phyloP scores from a whole-genome alignment of 257 asterid genomes.

The Verbena officinalis region DNA sequence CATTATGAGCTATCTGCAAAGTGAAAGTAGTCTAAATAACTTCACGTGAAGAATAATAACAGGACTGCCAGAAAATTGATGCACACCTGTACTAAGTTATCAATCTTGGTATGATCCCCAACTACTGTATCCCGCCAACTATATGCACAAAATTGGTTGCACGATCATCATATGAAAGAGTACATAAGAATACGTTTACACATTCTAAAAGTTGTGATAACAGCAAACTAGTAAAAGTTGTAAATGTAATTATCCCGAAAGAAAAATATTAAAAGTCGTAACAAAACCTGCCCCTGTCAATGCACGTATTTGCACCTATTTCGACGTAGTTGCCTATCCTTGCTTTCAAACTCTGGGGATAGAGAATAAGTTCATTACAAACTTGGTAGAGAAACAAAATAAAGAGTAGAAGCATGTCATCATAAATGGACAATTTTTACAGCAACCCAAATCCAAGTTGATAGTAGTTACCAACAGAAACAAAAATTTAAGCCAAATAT shows the following conservation, averaged over 20 bases:
- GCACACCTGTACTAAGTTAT: conserved; percentile 90
- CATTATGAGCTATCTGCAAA: conserved; percentile 90
- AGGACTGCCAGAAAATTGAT: conserved; percentile 16
- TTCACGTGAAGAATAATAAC: conserved; percentile 11
- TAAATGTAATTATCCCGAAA: no score
- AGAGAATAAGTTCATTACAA: not conserved
- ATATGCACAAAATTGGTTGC: conserved; percentile 27
- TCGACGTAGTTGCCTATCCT: conserved; percentile 81
- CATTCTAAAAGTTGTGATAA: conserved; percentile 1
- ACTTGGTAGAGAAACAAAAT: not conserved
- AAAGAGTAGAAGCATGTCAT: not conserved
- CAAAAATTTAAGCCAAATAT: conserved; percentile 19
- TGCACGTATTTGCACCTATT: conserved; percentile 91
- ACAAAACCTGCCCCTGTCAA: conserved; percentile 98
- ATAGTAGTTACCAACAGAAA: not conserved
- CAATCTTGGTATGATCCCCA: conserved; percentile 90
- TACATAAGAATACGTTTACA: not conserved
- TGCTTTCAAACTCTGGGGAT: conserved; percentile 62
- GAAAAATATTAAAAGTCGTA: no score
- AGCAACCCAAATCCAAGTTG: conserved; percentile 1
- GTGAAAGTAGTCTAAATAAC: conserved; percentile 26
- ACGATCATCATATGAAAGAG: conserved; percentile 16
- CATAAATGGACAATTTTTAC: not conserved
- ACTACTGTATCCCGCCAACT: conserved; percentile 94
- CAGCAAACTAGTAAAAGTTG: conserved; percentile 18